phyloP scores from a whole-genome alignment of 306 rosid genomes.

The Cucumis melo region DNA sequence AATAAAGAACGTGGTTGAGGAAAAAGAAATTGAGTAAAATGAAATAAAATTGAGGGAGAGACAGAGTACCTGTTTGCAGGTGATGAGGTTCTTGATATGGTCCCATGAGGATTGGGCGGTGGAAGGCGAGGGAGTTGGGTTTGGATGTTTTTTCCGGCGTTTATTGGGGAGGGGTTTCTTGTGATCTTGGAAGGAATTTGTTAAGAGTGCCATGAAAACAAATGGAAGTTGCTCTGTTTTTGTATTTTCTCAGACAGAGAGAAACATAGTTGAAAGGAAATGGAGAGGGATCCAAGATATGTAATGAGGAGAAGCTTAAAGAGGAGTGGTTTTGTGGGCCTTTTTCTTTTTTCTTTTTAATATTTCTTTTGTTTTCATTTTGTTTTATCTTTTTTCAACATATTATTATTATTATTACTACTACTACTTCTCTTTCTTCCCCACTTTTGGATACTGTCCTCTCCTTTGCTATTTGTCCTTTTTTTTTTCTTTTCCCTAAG shows the following conservation, averaged over 20 bases:
- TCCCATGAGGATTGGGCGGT: slow-evolving; percentile 54
- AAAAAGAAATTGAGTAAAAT: no score
- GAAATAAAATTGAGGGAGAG: no score
- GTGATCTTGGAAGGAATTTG: slow-evolving; percentile 11
- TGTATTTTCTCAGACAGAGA: neutral
- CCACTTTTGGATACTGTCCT: neutral
- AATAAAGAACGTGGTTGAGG: neutral
- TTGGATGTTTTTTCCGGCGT: slow-evolving; percentile 18
- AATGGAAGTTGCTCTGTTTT: neutral
- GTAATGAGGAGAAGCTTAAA: neutral
- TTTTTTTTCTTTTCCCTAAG: no score
- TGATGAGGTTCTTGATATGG: slow-evolving; percentile 71
- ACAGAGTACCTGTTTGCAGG: slow-evolving; percentile 48
- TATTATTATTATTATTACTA: neutral
- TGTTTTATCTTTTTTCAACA: neutral
- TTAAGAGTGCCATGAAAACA: neutral
- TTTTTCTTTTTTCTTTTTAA: no score
- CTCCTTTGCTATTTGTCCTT: no score
- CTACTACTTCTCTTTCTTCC: neutral
- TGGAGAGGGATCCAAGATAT: neutral
- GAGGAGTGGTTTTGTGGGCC: neutral
- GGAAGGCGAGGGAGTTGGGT: slow-evolving; percentile 3
- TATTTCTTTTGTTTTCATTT: neutral
- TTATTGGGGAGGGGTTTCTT: slow-evolving; percentile 14
- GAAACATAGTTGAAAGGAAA: neutral